Conservation (phyloP, 768 basidiomycete species). For the Suillus cothurnatus region DNA sequence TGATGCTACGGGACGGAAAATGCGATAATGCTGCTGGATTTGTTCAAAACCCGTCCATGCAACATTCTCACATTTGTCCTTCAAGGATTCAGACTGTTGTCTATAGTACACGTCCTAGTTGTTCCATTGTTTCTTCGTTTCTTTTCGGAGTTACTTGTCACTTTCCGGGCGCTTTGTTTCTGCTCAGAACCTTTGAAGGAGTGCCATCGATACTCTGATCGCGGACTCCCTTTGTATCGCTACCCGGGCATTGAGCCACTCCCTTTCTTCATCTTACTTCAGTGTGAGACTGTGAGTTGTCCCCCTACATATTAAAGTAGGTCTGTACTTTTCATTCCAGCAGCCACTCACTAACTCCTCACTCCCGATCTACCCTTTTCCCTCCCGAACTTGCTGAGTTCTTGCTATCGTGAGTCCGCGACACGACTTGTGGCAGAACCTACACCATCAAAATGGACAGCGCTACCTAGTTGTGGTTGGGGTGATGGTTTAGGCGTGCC, state of each 20-base stretch:
- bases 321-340: background rate
- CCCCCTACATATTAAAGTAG: background rate
- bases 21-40: background rate
- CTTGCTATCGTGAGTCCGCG: background rate
- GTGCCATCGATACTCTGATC: background rate
- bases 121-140: background rate
- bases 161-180: conserved; percentile 9
- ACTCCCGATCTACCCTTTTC: background rate
- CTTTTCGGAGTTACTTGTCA: background rate
- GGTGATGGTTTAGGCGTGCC: background rate
- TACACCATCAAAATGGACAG: background rate
- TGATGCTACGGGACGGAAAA: background rate
- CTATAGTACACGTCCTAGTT: background rate
- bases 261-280: background rate
- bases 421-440: background rate
- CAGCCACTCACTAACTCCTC: background rate
- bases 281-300: background rate
- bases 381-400: background rate
- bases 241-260: background rate
- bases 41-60: background rate
- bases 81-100: background rate
- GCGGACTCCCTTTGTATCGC: background rate
- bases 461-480: background rate
- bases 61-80: background rate
- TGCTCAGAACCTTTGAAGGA: conserved; percentile 19